Evolutionary conservation across 176 grass and related monocot species (phyloP).

Genomic region (Avena atlantica): DNA sequence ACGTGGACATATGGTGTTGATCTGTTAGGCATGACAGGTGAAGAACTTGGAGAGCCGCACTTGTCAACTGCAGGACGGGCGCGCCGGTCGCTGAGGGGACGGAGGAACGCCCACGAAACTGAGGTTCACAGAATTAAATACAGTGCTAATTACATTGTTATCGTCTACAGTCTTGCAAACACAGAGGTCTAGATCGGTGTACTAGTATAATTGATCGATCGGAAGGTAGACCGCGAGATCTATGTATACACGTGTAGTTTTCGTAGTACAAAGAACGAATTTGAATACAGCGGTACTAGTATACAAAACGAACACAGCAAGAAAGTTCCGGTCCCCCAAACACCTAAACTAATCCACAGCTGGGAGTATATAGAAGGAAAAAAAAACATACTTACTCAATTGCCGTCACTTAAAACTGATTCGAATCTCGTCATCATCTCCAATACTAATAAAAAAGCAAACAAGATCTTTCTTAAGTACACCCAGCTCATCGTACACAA

Average conservation of each 20-base stretch:
- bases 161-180: too few relatives aligned
- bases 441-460: too few relatives aligned
- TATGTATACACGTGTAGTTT: neutral
- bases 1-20: neutral
- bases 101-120: conserved; percentile 16
- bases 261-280: conserved; percentile 24
- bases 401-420: neutral
- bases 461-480: too few relatives aligned
- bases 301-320: conserved; percentile 34
- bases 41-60: neutral
- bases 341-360: conserved; percentile 45
- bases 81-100: neutral
- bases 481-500: too few relatives aligned
- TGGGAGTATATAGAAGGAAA: neutral
- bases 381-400: neutral
- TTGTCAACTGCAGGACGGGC: neutral
- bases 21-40: neutral
- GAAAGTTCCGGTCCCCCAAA: conserved; percentile 35
- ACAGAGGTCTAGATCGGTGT: too few relatives aligned
- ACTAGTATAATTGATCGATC: too few relatives aligned
- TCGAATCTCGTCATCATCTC: too few relatives aligned
- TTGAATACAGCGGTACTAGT: conserved; percentile 24
- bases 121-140: neutral
- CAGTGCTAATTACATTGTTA: too few relatives aligned
- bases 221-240: too few relatives aligned